Conservation (phyloP, 495 filamentous ascomycete genomes). For the Daldinia loculata region DNA sequence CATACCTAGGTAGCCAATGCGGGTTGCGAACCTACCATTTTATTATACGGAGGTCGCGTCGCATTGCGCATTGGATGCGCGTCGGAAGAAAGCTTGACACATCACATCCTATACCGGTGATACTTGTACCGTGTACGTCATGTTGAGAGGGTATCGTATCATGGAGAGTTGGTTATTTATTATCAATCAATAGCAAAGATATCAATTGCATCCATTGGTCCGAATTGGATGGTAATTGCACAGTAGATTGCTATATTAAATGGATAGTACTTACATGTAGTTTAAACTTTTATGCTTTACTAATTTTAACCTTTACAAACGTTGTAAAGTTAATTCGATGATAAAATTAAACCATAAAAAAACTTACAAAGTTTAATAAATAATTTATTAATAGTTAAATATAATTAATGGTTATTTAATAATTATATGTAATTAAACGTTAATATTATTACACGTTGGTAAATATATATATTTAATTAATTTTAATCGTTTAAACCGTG, state of each 20-base stretch:
- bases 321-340: neutral
- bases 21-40: neutral
- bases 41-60: neutral
- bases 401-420: too few relatives aligned
- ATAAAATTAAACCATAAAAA: slow-evolving; percentile 14
- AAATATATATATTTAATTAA: too few relatives aligned
- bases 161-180: too few relatives aligned
- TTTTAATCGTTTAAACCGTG: too few relatives aligned
- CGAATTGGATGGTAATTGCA: neutral
- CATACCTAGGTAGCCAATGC: slow-evolving; percentile 7
- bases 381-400: too few relatives aligned
- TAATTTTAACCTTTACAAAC: slow-evolving; percentile 7
- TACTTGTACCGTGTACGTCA: neutral
- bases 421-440: too few relatives aligned
- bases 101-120: neutral
- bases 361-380: too few relatives aligned
- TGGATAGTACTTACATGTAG: neutral
- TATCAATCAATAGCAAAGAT: neutral
- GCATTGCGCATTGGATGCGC: slow-evolving; percentile 11
- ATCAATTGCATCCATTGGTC: neutral
- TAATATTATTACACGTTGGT: too few relatives aligned
- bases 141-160: slow-evolving; percentile 1
- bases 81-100: slow-evolving; percentile 21
- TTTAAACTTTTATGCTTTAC: neutral
- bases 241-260: neutral